Evolutionary conservation across 106 monocot genomes (phyloP).

Genomic region (Platanthera guangdongensis): DNA sequence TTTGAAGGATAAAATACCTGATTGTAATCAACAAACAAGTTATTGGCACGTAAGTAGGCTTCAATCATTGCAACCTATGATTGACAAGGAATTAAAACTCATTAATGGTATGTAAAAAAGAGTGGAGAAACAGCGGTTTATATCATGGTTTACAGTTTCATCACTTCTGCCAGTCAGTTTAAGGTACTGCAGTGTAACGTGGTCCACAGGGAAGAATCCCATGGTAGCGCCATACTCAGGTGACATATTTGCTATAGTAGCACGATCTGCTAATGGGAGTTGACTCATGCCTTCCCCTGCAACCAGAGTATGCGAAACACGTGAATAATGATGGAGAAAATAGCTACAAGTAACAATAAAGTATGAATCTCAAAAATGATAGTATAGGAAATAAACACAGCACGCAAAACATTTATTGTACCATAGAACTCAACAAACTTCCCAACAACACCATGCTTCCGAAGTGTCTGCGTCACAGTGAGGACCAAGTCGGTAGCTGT

Average conservation of each 20-base stretch:
- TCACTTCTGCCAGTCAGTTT: conserved; percentile 92
- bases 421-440: conserved; percentile 95
- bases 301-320: background rate
- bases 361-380: conserved; percentile 2
- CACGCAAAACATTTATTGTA: conserved; percentile 16
- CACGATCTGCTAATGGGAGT: conserved; percentile 82
- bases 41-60: conserved; percentile 69
- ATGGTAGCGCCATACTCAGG: conserved; percentile 98
- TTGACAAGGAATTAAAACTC: background rate
- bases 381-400: background rate
- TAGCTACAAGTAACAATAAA: background rate
- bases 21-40: conserved; percentile 71
- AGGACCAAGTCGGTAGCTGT: conserved; percentile 89
- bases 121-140: conserved; percentile 2
- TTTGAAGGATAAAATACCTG: conserved; percentile 26
- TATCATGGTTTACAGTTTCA: conserved; percentile 59
- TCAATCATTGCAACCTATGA: conserved; percentile 78
- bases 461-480: conserved; percentile 78
- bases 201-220: conserved; percentile 98
- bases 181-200: conserved; percentile 79
- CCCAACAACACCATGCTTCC: conserved; percentile 88
- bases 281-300: conserved; percentile 81
- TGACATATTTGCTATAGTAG: conserved; percentile 98
- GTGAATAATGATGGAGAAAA: conserved; percentile 1
- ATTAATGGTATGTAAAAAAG: background rate